phyloP scores from a whole-genome alignment of 2,329 filamentous ascomycete species.

The Exophiala sp. region DNA sequence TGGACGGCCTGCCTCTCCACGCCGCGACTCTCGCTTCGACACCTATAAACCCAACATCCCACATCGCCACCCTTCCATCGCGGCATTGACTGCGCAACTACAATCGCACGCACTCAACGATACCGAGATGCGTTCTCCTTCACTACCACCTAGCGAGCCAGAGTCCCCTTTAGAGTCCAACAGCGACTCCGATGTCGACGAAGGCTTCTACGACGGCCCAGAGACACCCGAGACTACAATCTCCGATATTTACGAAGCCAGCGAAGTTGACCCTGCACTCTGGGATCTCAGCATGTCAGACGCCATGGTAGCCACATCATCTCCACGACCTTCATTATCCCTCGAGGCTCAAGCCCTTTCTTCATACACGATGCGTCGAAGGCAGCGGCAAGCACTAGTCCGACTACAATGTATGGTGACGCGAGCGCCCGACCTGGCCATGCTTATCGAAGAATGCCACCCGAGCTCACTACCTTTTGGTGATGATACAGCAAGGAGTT shows the following conservation, averaged over 20 bases:
- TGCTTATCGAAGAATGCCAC: constrained; percentile 31
- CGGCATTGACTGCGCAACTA: constrained; percentile 25
- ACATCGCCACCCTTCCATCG: constrained; percentile 24
- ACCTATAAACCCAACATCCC: constrained; percentile 12
- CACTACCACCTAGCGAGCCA: constrained; percentile 13
- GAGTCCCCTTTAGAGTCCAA: constrained; percentile 16
- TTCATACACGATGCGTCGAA: constrained; percentile 25
- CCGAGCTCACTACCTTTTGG: constrained; percentile 27
- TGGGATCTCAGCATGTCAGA: constrained; percentile 28
- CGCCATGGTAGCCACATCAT: constrained; percentile 25
- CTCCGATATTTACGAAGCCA: constrained; percentile 18
- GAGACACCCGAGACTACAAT: constrained; percentile 24
- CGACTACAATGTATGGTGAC: constrained; percentile 28
- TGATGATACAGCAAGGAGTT: constrained; percentile 12
- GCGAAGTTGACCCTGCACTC: constrained; percentile 26
- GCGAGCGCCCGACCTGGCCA: constrained; percentile 27
- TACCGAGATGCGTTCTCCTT: constrained; percentile 15
- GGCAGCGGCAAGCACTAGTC: constrained; percentile 27
- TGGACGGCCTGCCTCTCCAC: constrained; percentile 5
- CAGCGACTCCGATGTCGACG: constrained; percentile 23
- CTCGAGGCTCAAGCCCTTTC: constrained; percentile 28
- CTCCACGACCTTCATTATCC: constrained; percentile 27
- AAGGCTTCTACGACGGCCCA: constrained; percentile 28
- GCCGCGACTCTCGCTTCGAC: constrained; percentile 26
- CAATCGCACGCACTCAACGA: constrained; percentile 26